These are phyloP conservation scores for Boletus rufocinnamomeus DNA, from an alignment of 768 basidiomycete species.

Conservation along the genomic window DNA sequence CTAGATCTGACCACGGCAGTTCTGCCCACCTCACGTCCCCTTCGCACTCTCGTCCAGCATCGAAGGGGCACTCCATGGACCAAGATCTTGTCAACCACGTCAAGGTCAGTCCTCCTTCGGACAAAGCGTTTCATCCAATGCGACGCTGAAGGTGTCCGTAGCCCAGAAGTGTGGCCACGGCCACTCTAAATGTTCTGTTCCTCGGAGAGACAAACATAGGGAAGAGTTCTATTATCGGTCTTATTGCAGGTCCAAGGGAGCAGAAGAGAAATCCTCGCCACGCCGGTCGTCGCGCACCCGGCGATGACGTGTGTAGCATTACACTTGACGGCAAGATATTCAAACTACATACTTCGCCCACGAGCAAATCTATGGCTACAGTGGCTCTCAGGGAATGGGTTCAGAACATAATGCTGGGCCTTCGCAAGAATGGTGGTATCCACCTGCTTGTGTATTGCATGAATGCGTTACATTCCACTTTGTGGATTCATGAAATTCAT, in stretches of 20 bases:
- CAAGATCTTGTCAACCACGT: not conserved
- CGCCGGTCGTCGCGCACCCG: not conserved
- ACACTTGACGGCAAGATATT: constrained; percentile 20
- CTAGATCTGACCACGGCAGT: constrained; percentile 15
- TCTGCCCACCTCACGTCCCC: constrained; percentile 9
- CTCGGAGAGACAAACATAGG: constrained; percentile 25
- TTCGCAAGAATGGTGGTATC: constrained; percentile 20
- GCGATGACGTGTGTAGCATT: constrained; percentile 12
- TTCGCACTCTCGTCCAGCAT: constrained; percentile 15
- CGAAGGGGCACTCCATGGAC: constrained; percentile 15
- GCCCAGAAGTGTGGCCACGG: constrained; percentile 4
- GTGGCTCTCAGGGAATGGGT: constrained; percentile 3
- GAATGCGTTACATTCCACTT: constrained; percentile 9
- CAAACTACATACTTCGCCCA: constrained; percentile 9
- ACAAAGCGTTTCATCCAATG: not conserved
- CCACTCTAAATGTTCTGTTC: constrained; percentile 20
- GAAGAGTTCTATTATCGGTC: constrained; percentile 22
- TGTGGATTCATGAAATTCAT: constrained; percentile 18
- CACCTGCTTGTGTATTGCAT: constrained; percentile 28
- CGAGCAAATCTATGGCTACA: constrained; percentile 3
- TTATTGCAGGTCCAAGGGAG: constrained; percentile 14
- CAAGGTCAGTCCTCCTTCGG: constrained; percentile 16
- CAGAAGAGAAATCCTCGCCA: not conserved
- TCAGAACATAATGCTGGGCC: constrained; percentile 7
- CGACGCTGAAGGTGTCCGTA: constrained; percentile 11